Conservation (phyloP, 345 rosid species). For the Corchorus olitorius region DNA sequence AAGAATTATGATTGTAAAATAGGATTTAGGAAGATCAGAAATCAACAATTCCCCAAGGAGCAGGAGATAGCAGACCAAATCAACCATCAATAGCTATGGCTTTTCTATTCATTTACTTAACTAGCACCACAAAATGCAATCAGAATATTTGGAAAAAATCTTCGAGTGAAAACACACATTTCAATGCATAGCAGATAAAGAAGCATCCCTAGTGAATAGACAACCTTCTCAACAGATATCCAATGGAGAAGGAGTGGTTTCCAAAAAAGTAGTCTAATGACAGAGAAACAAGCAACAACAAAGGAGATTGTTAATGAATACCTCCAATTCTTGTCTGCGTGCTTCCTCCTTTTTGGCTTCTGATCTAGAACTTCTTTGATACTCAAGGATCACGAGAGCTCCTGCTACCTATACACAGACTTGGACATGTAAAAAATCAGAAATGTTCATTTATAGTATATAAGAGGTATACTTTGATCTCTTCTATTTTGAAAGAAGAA, state of each 20-base stretch:
- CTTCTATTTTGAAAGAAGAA: background rate
- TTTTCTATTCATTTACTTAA: background rate
- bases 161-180: background rate
- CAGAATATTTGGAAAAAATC: background rate
- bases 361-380: constrained; percentile 86
- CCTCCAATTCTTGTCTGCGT: constrained; percentile 77
- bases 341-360: constrained; percentile 85
- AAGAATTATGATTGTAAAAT: constrained; percentile 1
- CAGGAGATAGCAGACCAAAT: background rate
- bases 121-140: background rate
- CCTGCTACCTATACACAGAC: constrained; percentile 68
- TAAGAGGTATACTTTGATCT: background rate
- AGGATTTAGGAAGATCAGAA: background rate
- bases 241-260: background rate
- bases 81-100: too few species aligned
- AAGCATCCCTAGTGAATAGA: background rate
- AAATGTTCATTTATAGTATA: background rate
- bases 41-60: background rate
- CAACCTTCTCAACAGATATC: background rate
- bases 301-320: constrained; percentile 25
- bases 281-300: background rate
- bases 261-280: background rate
- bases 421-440: constrained; percentile 20
- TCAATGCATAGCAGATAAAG: background rate
- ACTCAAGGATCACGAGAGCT: constrained; percentile 77